These are phyloP conservation scores for Sinapis alba DNA, from an alignment of 441 rosid species.

Conservation along the genomic window DNA sequence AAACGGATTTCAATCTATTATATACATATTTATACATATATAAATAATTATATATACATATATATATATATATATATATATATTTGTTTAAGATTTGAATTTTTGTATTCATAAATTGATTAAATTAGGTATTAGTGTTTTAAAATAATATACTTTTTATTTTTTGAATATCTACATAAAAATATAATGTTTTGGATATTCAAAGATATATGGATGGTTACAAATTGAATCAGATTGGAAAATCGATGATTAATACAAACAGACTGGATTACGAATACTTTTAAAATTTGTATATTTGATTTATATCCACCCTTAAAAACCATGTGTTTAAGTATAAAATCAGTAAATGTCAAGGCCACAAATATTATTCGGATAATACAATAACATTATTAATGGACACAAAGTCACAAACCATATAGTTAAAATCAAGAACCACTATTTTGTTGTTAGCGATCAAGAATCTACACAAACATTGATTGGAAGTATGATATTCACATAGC, in stretches of 20 bases:
- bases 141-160: too few species aligned
- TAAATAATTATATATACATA: too few species aligned
- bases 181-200: not conserved
- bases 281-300: too few species aligned
- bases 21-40: too few species aligned
- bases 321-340: not conserved
- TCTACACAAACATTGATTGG: not conserved
- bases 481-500: not conserved
- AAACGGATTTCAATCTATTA: too few species aligned
- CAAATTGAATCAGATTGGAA: not conserved
- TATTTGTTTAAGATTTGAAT: too few species aligned
- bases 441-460: not conserved
- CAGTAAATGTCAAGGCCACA: not conserved
- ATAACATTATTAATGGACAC: not conserved
- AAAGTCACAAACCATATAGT: not conserved
- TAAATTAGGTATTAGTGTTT: too few species aligned
- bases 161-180: too few species aligned
- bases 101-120: too few species aligned
- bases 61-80: too few species aligned
- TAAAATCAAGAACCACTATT: not conserved
- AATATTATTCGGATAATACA: not conserved
- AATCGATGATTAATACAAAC: too few species aligned
- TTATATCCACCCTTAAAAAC: not conserved
- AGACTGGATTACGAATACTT: not conserved
- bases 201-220: not conserved